phyloP scores from a whole-genome alignment of 192 early-diverging fungal species.

The Podila epicladia region DNA sequence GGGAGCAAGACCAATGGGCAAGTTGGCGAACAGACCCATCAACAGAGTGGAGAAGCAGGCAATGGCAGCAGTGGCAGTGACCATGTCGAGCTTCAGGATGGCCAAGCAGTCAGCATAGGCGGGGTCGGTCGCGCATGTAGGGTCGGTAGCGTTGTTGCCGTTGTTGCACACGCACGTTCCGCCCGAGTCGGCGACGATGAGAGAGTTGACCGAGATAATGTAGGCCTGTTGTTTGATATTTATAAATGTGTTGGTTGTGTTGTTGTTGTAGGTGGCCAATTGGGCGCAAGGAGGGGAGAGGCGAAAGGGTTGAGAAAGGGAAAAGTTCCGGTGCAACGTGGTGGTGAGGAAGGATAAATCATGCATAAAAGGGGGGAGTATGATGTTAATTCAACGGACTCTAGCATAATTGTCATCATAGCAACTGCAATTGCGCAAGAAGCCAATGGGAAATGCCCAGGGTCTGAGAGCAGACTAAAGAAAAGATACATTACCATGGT shows the following conservation, averaged over 20 bases:
- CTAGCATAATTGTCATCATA: neutral
- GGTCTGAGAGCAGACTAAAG: neutral
- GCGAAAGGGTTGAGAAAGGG: too few relatives aligned
- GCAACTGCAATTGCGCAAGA: neutral
- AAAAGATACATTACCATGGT: conserved; percentile 62
- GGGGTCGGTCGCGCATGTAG: conserved; percentile 61
- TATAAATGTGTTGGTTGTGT: neutral
- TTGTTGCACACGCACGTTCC: conserved; percentile 75
- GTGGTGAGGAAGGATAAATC: too few relatives aligned
- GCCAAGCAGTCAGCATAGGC: conserved; percentile 68
- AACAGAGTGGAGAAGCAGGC: conserved; percentile 66
- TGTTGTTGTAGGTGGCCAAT: neutral
- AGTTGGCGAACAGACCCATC: conserved; percentile 76
- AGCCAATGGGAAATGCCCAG: neutral
- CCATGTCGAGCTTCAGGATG: conserved; percentile 69
- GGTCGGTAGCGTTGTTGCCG: conserved; percentile 27
- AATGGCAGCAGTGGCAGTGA: conserved; percentile 77
- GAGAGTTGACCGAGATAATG: conserved; percentile 75
- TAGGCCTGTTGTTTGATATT: conserved; percentile 45
- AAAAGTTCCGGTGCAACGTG: too few relatives aligned
- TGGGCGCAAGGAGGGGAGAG: neutral
- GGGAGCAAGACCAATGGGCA: conserved; percentile 83
- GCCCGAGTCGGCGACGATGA: conserved; percentile 78
- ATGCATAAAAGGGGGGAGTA: too few relatives aligned
- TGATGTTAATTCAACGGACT: too few relatives aligned